These are phyloP conservation scores for Pseudogymnoascus sp. DNA, from an alignment of 2,329 filamentous ascomycete species.

Conservation along the genomic window DNA sequence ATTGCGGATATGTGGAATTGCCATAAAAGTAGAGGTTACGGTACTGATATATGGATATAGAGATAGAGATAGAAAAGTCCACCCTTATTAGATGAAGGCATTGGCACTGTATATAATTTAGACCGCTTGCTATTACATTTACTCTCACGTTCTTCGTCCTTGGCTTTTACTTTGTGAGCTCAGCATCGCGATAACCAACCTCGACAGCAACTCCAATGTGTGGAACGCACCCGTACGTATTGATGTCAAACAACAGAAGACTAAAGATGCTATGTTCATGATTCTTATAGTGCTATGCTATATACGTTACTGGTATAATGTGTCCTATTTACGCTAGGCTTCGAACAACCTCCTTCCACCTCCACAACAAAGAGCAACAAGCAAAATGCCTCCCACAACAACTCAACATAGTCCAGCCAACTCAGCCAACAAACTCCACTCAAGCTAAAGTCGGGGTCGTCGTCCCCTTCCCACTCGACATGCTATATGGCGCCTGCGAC, in stretches of 20 bases:
- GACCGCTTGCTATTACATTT: not conserved
- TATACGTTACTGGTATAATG: slow-evolving; percentile 9
- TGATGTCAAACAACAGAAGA: not conserved
- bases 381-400: slow-evolving; percentile 3
- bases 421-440: not conserved
- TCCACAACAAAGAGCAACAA: not conserved
- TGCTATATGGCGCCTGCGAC: slow-evolving; percentile 21
- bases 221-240: too few species aligned
- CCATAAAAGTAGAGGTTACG: not conserved
- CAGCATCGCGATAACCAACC: too few species aligned
- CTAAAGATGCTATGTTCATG: slow-evolving; percentile 2
- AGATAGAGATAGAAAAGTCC: not conserved
- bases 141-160: not conserved
- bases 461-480: slow-evolving; percentile 28
- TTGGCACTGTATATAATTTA: not conserved
- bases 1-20: not conserved
- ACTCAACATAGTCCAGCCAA: not conserved
- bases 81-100: not conserved
- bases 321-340: slow-evolving; percentile 5
- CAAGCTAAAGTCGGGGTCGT: slow-evolving; percentile 20
- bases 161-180: not conserved
- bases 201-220: not conserved
- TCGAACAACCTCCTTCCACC: not conserved
- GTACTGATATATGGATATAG: not conserved
- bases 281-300: slow-evolving; percentile 8